Base-by-base conservation (phyloP, 2,329 filamentous ascomycete genomes). In the Elsinoe australis region DNA sequence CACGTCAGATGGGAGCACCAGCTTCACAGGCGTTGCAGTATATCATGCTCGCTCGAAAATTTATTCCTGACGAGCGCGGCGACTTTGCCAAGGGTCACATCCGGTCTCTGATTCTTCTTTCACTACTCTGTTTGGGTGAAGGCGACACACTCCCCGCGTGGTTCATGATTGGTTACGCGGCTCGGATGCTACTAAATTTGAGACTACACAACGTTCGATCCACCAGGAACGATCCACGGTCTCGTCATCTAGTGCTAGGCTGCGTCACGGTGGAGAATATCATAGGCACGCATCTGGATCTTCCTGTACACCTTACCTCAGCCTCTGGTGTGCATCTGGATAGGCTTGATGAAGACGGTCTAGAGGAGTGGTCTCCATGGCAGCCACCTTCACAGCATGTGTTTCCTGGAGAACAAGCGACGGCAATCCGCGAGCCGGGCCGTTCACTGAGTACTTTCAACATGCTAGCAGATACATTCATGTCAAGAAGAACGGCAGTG, bases 301-400 rank as follows among this genome's bases (percentile, higher is more conserved):
- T 69, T 26, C 63, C 68, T 7, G 68, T 75, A 2, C 73, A 76
- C 57, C 67, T 82, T 5, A 65, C 65, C 49, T 59, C 64, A 7
- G 66, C 69, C 10, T 72, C 78, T 45, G 60, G 77, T 19, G 62
- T 68, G n/a, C 61, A 64, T 29, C 59, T 71, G 22, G 72, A 72
- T 7, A 62, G 65, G 2, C 66, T 83, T 2, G 71, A 77, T 19
- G 80, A 85, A 60, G 79, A 84, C 55, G 80, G 80, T 1, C 65
- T 82, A 15, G 83, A 87, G 57, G 82, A 87, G 64, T 87, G 83
- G 83, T 79, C 83, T 54, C 78, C 80, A 1, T 87, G 83, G 83
- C 45, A 48, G 15, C 34, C 32, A 17, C 38, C 38, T 9, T 12
- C 38, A n/a, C 39, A 44, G n/a, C 15, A 18, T 7, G 12, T 9